Base-by-base conservation (phyloP, 305 asterid species). In the Fraxinus xanthoxyloides region DNA sequence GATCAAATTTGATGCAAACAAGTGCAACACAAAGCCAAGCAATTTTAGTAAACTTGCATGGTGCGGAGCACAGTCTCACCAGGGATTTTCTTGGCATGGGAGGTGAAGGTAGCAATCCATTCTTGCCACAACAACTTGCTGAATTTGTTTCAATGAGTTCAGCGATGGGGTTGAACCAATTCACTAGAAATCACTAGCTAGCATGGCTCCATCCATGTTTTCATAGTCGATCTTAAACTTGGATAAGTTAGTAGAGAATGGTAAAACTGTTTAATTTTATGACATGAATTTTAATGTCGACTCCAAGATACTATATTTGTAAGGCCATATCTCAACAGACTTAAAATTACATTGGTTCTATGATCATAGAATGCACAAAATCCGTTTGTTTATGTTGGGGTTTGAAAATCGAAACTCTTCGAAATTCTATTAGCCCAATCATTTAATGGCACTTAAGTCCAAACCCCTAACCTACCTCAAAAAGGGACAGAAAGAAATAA, bases 11-110 rank as follows among this genome's bases (percentile, higher is more conserved):
- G 43, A 46, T 76, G 2, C 75, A 85, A 8, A 80, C 82, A 3
- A 79, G 75, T 31, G 77, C 87, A 0, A 74, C 85, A 7, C 30
- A 59, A 21, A 48, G 1, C 15, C 40, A 31, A 17, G 75, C 63
- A 82, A 77, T 69, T 82, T 83, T 85, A 26, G 76, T 84, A 78
- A 85, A 63, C 77, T 76, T 86, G 81, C 85, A 83, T 82, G 91
- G 89, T 31, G 83, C 85, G 72, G 87, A 85, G 85, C 34, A 82
- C 61, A 79, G 89, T 59, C 54, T 91, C 78, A 93, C 98, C 15
- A 89, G 98, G 87, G 98, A 93, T 83, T 93, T 93, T 89, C 97
- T 93, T 1, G 98, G 98, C 3, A 77, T 93, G 90, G 92, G 92
- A 73, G 90, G 72, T 2, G 92, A 86, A 26, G 92, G 85, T n/a